phyloP scores from a whole-genome alignment of 192 early-diverging fungal species.

The Coemansia aciculifera region DNA sequence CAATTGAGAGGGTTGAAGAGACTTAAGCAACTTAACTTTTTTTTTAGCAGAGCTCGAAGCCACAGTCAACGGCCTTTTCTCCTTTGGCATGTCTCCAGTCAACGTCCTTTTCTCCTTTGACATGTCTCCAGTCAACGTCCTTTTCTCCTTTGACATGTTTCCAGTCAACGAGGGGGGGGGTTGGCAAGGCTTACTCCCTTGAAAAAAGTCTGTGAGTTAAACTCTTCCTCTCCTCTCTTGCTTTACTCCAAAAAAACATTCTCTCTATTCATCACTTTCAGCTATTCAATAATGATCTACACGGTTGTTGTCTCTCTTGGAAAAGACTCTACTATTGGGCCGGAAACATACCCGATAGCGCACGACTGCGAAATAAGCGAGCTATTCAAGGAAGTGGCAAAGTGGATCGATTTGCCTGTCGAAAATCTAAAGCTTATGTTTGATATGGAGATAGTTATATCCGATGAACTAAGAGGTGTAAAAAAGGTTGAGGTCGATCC shows the following conservation, averaged over 20 bases:
- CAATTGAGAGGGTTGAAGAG: too few species aligned
- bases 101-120: background rate
- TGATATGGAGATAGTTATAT: background rate
- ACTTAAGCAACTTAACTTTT: background rate
- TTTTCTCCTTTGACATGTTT: background rate
- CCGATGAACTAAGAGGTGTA: background rate
- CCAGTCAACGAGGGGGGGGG: background rate
- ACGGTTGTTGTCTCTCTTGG: background rate
- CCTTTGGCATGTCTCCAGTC: background rate
- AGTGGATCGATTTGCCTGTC: background rate
- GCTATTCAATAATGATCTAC: background rate
- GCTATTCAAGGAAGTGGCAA: background rate
- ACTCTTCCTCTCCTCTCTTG: background rate
- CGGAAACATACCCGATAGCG: constrained; percentile 7
- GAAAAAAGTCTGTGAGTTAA: too few species aligned
- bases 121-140: background rate
- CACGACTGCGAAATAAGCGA: background rate
- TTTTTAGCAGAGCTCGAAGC: background rate
- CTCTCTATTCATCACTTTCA: background rate
- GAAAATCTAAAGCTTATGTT: background rate
- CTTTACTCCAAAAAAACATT: background rate
- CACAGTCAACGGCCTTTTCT: background rate
- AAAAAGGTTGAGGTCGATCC: background rate
- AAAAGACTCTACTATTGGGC: background rate
- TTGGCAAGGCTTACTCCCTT: too few species aligned